Evolutionary conservation across 345 rosid genomes (phyloP).

Genomic region (Eutrema yunnanense): DNA sequence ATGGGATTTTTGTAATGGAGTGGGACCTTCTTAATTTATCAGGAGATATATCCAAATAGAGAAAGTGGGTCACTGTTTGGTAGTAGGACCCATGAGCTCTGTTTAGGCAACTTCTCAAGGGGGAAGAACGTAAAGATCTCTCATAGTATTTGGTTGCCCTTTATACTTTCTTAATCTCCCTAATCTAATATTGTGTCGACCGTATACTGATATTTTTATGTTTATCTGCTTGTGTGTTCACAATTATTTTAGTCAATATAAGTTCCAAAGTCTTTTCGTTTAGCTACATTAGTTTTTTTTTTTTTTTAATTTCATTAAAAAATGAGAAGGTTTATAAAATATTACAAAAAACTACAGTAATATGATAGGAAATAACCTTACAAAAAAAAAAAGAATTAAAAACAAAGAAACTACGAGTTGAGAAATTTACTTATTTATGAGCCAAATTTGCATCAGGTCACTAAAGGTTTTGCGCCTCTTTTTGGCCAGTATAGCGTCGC

Average conservation of each 20-base stretch:
- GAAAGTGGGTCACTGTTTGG: slow-evolving; percentile 11
- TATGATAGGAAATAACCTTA: too few relatives aligned
- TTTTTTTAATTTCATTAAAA: too few relatives aligned
- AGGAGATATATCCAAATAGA: slow-evolving; percentile 25
- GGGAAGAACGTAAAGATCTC: slow-evolving; percentile 22
- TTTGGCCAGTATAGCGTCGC: too few relatives aligned
- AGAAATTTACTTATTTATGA: too few relatives aligned
- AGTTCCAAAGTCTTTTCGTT: too few relatives aligned
- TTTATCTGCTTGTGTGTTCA: not conserved
- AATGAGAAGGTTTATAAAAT: too few relatives aligned
- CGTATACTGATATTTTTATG: not conserved
- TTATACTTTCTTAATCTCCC: not conserved
- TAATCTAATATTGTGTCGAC: not conserved
- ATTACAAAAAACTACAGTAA: too few relatives aligned
- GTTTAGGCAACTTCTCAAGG: slow-evolving; percentile 17
- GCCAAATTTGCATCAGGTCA: too few relatives aligned
- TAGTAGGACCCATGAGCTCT: not conserved
- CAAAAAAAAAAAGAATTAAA: too few relatives aligned
- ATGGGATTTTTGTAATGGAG: slow-evolving; percentile 19
- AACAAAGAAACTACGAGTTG: too few relatives aligned
- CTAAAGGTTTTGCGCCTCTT: too few relatives aligned
- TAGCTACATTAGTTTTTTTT: not conserved
- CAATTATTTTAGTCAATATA: too few relatives aligned
- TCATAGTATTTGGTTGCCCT: not conserved
- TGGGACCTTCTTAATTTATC: not conserved